Conservation (phyloP, 2,329 filamentous ascomycete species). For the Fusarium compactum region DNA sequence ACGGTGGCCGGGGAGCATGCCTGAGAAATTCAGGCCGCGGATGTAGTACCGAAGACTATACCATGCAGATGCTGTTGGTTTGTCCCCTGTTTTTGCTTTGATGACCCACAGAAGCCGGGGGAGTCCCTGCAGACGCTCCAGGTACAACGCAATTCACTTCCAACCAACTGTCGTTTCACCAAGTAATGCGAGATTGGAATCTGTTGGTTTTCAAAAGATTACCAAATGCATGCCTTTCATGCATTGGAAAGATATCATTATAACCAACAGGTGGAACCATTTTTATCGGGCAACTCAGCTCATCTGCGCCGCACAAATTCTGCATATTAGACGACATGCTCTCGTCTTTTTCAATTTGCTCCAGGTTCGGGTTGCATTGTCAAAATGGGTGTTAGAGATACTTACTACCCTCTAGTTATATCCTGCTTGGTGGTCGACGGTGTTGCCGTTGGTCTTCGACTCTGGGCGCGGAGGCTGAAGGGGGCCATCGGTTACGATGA, state of each 20-base stretch:
- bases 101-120: too few species aligned
- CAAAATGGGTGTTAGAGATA: background rate
- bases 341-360: background rate
- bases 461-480: background rate
- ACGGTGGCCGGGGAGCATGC: background rate
- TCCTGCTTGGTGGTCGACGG: background rate
- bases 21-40: background rate
- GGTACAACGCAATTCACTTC: too few species aligned
- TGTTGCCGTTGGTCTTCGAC: background rate
- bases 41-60: background rate
- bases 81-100: background rate
- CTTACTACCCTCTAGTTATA: background rate
- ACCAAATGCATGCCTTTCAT: too few species aligned
- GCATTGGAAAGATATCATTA: too few species aligned
- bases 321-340: background rate
- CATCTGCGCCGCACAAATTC: background rate
- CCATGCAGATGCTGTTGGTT: background rate
- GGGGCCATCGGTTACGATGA: conserved; percentile 1
- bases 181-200: too few species aligned
- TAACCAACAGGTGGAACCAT: too few species aligned
- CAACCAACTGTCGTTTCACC: too few species aligned
- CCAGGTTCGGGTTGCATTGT: background rate
- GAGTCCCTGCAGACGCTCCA: too few species aligned
- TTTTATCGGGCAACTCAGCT: too few species aligned
- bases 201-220: too few species aligned